Evolutionary conservation across 768 basidiomycete species (phyloP).

Genomic region (Mrakia blollopis): DNA sequence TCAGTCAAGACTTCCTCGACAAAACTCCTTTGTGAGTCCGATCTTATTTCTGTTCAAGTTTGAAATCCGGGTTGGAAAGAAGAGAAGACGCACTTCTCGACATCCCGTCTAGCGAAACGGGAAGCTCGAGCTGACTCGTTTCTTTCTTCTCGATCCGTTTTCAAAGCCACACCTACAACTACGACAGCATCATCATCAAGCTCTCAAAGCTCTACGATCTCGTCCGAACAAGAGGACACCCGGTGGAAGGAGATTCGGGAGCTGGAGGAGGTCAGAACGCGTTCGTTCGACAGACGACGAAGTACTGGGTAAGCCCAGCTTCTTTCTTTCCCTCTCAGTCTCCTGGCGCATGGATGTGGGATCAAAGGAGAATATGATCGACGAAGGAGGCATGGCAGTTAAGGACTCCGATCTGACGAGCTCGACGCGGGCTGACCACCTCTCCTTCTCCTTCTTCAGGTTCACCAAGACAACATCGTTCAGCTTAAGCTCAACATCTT

Average conservation of each 20-base stretch:
- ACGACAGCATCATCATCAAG: slow-evolving; percentile 88
- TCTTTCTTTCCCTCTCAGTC: neutral
- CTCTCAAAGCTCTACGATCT: slow-evolving; percentile 91
- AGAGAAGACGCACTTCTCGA: no score
- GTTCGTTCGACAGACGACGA: slow-evolving; percentile 97
- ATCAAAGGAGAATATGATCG: no score
- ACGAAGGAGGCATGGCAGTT: no score
- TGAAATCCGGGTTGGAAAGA: no score
- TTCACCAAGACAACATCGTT: slow-evolving; percentile 91
- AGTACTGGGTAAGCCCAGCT: slow-evolving; percentile 74
- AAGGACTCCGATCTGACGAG: no score
- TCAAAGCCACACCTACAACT: slow-evolving; percentile 38
- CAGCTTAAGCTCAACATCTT: slow-evolving; percentile 89
- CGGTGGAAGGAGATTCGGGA: slow-evolving; percentile 84
- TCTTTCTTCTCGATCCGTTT: neutral
- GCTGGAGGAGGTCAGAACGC: slow-evolving; percentile 95
- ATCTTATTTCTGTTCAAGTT: no score
- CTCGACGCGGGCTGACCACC: neutral
- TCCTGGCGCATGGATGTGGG: no score
- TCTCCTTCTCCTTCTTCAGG: slow-evolving; percentile 39
- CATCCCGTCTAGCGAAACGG: no score
- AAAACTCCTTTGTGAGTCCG: slow-evolving; percentile 53
- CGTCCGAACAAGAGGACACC: slow-evolving; percentile 90
- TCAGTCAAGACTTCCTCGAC: slow-evolving; percentile 86
- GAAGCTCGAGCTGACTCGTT: no score